Evolutionary conservation across 257 asterid genomes (phyloP).

Genomic region (Solanum lycopersicoides): DNA sequence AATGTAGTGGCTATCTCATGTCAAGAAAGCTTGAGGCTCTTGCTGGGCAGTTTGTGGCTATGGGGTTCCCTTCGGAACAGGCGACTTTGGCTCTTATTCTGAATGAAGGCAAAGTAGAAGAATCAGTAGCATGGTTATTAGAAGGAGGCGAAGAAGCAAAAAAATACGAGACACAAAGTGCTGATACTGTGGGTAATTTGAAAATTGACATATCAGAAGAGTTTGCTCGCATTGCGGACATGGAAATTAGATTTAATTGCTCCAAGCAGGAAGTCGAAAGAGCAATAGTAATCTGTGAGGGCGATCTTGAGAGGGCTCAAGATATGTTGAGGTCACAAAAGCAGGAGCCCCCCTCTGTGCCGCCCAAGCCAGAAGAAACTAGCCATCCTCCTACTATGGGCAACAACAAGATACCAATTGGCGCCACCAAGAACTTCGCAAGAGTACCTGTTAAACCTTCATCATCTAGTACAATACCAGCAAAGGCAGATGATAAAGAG

Average conservation of each 20-base stretch:
- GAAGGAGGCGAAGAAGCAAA: slow-evolving; percentile 54
- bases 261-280: slow-evolving; percentile 91
- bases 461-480: slow-evolving; percentile 32
- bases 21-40: slow-evolving; percentile 70
- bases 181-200: slow-evolving; percentile 54
- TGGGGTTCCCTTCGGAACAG: slow-evolving; percentile 91
- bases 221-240: slow-evolving; percentile 57
- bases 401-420: slow-evolving; percentile 28
- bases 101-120: slow-evolving; percentile 90
- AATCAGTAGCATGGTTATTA: slow-evolving; percentile 78
- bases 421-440: slow-evolving; percentile 22
- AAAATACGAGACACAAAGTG: slow-evolving; percentile 35
- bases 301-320: slow-evolving; percentile 84
- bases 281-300: slow-evolving; percentile 77
- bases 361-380: slow-evolving; percentile 53
- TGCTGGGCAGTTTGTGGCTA: slow-evolving; percentile 82
- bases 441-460: slow-evolving; percentile 28
- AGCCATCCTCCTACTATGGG: slow-evolving; percentile 42
- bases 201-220: slow-evolving; percentile 91
- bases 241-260: slow-evolving; percentile 61
- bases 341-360: slow-evolving; percentile 46
- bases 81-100: slow-evolving; percentile 92
- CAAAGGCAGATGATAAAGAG: slow-evolving; percentile 61
- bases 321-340: slow-evolving; percentile 61
- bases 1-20: slow-evolving; percentile 71